These are phyloP conservation scores for Trematosphaeria pertusa DNA, from an alignment of 2,329 filamentous ascomycete genomes.

Conservation along the genomic window DNA sequence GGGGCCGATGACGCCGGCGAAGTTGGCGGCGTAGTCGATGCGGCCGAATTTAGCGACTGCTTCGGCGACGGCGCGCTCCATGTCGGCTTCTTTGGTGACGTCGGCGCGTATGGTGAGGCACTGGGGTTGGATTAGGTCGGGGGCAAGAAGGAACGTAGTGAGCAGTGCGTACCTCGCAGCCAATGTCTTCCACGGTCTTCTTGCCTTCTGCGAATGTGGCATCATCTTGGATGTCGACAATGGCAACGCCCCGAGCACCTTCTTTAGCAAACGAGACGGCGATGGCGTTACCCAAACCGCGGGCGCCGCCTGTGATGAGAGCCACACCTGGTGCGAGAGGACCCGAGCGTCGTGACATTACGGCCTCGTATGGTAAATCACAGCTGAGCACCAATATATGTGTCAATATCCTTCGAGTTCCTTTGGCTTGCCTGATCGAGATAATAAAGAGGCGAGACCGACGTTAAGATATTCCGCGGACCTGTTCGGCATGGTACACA, in stretches of 20 bases:
- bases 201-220: slow-evolving; percentile 16
- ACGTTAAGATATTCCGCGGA: too few species aligned
- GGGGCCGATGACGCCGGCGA: slow-evolving; percentile 54
- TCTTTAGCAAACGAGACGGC: slow-evolving; percentile 28
- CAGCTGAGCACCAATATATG: too few species aligned
- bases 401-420: too few species aligned
- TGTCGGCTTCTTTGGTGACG: slow-evolving; percentile 41
- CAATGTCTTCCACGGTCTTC: slow-evolving; percentile 14
- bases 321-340: slow-evolving; percentile 24
- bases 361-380: too few species aligned
- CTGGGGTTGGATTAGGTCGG: slow-evolving; percentile 8
- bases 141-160: too few species aligned
- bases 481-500: too few species aligned
- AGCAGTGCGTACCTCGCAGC: too few species aligned
- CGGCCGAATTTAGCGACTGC: slow-evolving; percentile 53
- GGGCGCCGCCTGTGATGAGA: slow-evolving; percentile 26
- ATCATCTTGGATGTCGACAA: slow-evolving; percentile 25
- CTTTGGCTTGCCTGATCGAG: too few species aligned
- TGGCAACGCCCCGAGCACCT: slow-evolving; percentile 18
- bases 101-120: slow-evolving; percentile 25
- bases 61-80: slow-evolving; percentile 39
- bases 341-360: slow-evolving; percentile 11
- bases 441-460: too few species aligned
- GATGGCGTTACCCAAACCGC: slow-evolving; percentile 23
- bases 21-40: slow-evolving; percentile 62